Conservation (phyloP, 2,329 filamentous ascomycete genomes). For the Aspergillus sergii region DNA sequence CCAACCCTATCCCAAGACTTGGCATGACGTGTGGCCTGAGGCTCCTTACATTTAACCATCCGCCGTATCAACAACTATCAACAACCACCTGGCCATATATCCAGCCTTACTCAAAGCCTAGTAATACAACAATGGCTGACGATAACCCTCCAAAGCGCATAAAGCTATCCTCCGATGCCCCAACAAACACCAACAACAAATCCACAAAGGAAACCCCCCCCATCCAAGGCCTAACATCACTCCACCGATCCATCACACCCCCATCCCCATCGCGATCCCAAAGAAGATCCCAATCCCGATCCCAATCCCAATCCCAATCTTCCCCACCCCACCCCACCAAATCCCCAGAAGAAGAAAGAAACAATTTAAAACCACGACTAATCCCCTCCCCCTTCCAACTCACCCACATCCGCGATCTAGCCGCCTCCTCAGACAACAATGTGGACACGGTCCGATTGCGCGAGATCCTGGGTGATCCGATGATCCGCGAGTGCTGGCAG, state of each 20-base stretch:
- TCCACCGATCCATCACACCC: constrained; percentile 35
- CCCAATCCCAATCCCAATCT: not conserved
- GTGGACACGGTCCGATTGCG: constrained; percentile 65
- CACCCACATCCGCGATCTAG: constrained; percentile 68
- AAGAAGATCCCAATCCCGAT: constrained; percentile 2
- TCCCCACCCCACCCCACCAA: not conserved
- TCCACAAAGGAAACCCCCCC: not conserved
- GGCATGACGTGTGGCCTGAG: not conserved
- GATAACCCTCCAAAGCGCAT: not conserved
- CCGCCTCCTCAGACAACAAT: constrained; percentile 58
- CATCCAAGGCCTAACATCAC: constrained; percentile 25
- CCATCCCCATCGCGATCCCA: constrained; percentile 16
- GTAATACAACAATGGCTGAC: not conserved
- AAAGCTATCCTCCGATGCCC: not conserved
- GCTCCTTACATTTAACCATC: not conserved
- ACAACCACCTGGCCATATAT: not conserved
- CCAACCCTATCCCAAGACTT: not conserved
- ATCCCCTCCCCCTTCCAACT: constrained; percentile 70
- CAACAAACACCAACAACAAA: not conserved
- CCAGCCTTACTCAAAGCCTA: not conserved
- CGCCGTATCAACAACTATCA: not conserved
- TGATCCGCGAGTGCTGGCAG: constrained; percentile 66
- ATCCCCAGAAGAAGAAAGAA: not conserved
- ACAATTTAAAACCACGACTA: not conserved
- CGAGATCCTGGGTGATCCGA: constrained; percentile 72